Evolutionary conservation across 768 basidiomycete species (phyloP).

Genomic region (Podaxis sp.): DNA sequence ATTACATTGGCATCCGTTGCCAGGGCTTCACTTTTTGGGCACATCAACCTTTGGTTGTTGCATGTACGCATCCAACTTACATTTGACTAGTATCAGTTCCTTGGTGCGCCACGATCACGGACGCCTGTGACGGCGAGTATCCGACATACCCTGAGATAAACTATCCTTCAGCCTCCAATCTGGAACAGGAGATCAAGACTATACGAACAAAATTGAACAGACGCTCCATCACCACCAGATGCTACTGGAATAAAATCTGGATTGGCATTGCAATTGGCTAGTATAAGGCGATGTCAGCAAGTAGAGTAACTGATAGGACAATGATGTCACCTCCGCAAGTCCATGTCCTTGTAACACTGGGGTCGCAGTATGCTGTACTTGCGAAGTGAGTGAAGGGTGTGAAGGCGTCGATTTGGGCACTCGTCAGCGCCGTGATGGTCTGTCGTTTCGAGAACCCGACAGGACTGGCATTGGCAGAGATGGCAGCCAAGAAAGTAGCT

Average conservation of each 20-base stretch:
- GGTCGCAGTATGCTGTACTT: constrained; percentile 44
- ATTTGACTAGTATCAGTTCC: constrained; percentile 32
- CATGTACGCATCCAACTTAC: constrained; percentile 19
- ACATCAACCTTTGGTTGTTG: not conserved
- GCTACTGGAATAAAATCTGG: constrained; percentile 43
- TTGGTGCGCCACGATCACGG: constrained; percentile 37
- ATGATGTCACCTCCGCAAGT: constrained; percentile 45
- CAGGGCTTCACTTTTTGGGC: constrained; percentile 28
- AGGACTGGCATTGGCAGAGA: not conserved
- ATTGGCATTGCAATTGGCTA: constrained; percentile 13
- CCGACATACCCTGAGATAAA: constrained; percentile 11
- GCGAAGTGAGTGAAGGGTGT: constrained; percentile 49
- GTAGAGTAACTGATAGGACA: not conserved
- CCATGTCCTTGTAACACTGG: constrained; percentile 46
- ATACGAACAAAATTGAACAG: constrained; percentile 40
- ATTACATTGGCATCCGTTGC: constrained; percentile 37
- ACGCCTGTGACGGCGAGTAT: constrained; percentile 12
- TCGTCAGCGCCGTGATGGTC: constrained; percentile 33
- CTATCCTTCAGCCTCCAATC: not conserved
- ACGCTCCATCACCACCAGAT: constrained; percentile 47
- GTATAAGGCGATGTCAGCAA: not conserved
- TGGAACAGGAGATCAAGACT: not conserved
- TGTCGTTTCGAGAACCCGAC: constrained; percentile 12
- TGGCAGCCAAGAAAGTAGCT: not conserved
- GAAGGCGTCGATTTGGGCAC: constrained; percentile 38